Evolutionary conservation across 306 rosid genomes (phyloP).

Genomic region (Malus domestica): ASM211411v1 NC_041793.1:25346501-25347000

Average conservation of each 20-base stretch:
- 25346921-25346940: too few species aligned
- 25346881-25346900: too few species aligned
- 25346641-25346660: not conserved
- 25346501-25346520: not conserved
- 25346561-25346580: conserved; percentile 2
- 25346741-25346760: not conserved
- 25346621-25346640: conserved; percentile 20
- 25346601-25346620: conserved; percentile 58
- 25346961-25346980: too few species aligned
- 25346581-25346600: conserved; percentile 44
- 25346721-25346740: conserved; percentile 1
- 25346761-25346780: conserved; percentile 35
- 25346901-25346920: too few species aligned
- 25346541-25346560: not conserved
- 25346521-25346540: conserved; percentile 19
- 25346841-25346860: too few species aligned
- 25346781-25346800: conserved; percentile 24
- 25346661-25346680: not conserved
- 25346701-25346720: not conserved
- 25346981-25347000: not conserved
- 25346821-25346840: too few species aligned
- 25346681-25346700: not conserved
- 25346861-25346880: too few species aligned
- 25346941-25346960: too few species aligned
- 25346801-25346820: not conserved